Evolutionary conservation across 208 protist species (phyloP), one percentile per base, ranked within the genome.

Genomic region (Trypanosoma mega): DNA sequence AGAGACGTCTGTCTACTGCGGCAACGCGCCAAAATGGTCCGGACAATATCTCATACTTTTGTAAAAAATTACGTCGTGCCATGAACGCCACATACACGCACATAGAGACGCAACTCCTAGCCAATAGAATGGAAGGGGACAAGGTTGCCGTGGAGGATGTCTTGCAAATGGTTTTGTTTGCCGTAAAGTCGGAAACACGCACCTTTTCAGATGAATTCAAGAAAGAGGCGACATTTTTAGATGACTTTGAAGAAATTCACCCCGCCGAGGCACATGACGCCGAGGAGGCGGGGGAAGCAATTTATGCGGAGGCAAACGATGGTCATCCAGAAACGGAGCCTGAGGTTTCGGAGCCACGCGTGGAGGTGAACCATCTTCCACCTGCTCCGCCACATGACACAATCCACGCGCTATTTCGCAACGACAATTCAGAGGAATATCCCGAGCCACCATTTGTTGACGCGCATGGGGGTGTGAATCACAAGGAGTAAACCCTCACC

Each of bases 1-100:
- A 80, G 47, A 51, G 60, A 39, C 47, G 74, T 30, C 49, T 72
- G 41, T 49, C 48, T 20, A 56, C 44, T 4, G 68, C 66, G 6
- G 53, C 67, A 18, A 53, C 61, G 1, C 57, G 62, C 36, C 71
- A 76, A 46, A 6, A 27, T 34, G 39, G 51, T 1, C n/a, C 39
- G 3, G 36, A 60, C 14, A 74, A 44, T 16, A 57, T 52, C 36
- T 37, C 53, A 27, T 53, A 63, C 34, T 71, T 78, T 55, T 75
- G 78, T 56, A 81, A 82, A 44, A 54, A 63, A 2, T 57, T 91
- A 3, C 72, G 78, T 37, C 74, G 80, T 29, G 68, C 64, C 20
- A 45, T 90, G 57, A 90, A 87, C 55, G 68, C 71, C 2, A 57
- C 80, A 14, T 87, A 85, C 43, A 67, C 56, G 18, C 58, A 70